These are phyloP conservation scores for Triticum urartu DNA, from an alignment of 176 grass and related monocot genomes.

Conservation along the genomic window DNA sequence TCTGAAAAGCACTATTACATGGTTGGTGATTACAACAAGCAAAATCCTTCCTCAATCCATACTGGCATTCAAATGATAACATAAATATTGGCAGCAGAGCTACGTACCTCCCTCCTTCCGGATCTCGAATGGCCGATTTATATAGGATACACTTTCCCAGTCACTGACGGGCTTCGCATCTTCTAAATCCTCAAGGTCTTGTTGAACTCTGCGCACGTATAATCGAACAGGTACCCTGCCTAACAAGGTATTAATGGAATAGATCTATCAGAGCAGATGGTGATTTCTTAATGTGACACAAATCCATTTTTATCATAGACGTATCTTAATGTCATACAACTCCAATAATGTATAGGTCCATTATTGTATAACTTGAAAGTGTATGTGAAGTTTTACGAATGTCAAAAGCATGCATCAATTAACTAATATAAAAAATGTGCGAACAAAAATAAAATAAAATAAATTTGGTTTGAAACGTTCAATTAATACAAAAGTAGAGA, in stretches of 20 bases:
- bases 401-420: neutral
- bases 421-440: neutral
- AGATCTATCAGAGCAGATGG: constrained; percentile 15
- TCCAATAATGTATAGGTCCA: neutral
- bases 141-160: constrained; percentile 90
- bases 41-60: neutral
- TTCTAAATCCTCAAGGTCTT: constrained; percentile 73
- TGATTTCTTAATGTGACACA: neutral
- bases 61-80: constrained; percentile 1
- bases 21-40: neutral
- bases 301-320: neutral
- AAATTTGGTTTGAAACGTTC: neutral
- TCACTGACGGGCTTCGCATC: constrained; percentile 54
- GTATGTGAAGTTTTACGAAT: neutral
- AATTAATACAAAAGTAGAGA: neutral
- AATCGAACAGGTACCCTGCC: constrained; percentile 92
- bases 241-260: constrained; percentile 53
- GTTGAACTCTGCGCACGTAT: constrained; percentile 65
- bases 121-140: constrained; percentile 80
- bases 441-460: neutral
- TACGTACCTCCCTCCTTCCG: constrained; percentile 66
- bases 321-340: neutral
- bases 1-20: neutral
- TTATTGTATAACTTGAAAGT: constrained; percentile 12
- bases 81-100: neutral